A percentile compares a stretch with the other conserved stretches of the same genome.
Evolutionary conservation across 768 basidiomycete genomes (phyloP).

Genomic region (Ramaria sp.): DNA sequence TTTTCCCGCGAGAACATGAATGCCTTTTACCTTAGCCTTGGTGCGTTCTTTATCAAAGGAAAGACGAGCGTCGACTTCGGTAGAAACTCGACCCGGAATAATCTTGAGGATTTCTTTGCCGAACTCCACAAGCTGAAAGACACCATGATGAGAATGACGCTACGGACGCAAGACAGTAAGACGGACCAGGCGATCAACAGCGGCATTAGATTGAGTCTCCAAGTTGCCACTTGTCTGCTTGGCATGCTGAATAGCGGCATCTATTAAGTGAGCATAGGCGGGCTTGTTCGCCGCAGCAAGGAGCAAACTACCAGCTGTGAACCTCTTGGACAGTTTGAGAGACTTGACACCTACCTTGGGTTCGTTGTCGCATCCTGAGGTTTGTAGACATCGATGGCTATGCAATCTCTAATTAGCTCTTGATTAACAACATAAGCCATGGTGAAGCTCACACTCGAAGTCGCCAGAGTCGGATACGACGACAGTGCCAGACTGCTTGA

Average conservation of each 20-base stretch:
- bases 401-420: neutral
- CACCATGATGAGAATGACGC: slow-evolving; percentile 8
- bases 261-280: slow-evolving; percentile 72
- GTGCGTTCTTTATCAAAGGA: slow-evolving; percentile 94
- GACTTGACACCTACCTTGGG: slow-evolving; percentile 52
- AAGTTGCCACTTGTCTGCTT: slow-evolving; percentile 74
- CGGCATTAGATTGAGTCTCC: slow-evolving; percentile 66
- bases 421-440: too few species aligned
- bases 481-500: slow-evolving; percentile 36
- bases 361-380: slow-evolving; percentile 99
- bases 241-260: slow-evolving; percentile 60
- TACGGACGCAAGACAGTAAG: neutral
- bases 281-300: slow-evolving; percentile 88
- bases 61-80: slow-evolving; percentile 95
- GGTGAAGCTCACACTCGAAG: slow-evolving; percentile 35
- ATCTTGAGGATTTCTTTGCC: slow-evolving; percentile 91
- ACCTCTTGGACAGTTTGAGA: neutral
- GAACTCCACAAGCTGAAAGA: slow-evolving; percentile 83
- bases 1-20: slow-evolving; percentile 20
- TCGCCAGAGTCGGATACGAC: slow-evolving; percentile 42
- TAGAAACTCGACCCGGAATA: slow-evolving; percentile 97
- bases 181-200: slow-evolving; percentile 80
- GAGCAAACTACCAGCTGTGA: slow-evolving; percentile 30
- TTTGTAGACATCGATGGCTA: slow-evolving; percentile 94
- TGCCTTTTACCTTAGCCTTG: slow-evolving; percentile 55